Evolutionary conservation across 2,329 filamentous ascomycete species (phyloP).

Genomic region (Atkinsonella texensis): DNA sequence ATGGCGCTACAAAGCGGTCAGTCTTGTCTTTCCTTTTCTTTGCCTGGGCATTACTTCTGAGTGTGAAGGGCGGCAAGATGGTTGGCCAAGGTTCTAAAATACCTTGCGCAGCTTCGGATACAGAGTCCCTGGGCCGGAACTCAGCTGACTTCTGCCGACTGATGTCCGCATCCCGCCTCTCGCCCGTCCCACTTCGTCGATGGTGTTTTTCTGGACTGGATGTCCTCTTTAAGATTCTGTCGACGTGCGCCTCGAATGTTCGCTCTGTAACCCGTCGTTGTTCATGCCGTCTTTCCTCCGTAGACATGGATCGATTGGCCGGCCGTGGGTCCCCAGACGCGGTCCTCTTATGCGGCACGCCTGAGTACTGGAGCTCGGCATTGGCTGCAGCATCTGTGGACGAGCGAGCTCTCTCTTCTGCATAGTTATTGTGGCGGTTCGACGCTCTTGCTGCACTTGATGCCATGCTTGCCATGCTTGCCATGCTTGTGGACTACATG

Average conservation of each 20-base stretch:
- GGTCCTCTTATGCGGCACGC: conserved; percentile 42
- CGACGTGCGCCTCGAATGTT: conserved; percentile 46
- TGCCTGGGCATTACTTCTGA: neutral
- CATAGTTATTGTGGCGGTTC: conserved; percentile 31
- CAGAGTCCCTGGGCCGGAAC: conserved; percentile 30
- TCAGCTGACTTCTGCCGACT: conserved; percentile 32
- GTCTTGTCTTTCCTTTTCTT: neutral
- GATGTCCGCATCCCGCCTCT: conserved; percentile 26
- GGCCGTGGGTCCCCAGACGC: conserved; percentile 45
- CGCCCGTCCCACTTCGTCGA: conserved; percentile 25
- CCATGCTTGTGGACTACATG: conserved; percentile 14
- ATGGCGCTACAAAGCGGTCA: conserved; percentile 31
- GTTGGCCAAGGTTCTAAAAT: conserved; percentile 11
- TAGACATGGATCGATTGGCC: conserved; percentile 26
- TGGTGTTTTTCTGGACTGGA: conserved; percentile 48
- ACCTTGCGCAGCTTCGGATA: conserved; percentile 38
- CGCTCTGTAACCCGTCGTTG: conserved; percentile 44
- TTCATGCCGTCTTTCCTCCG: conserved; percentile 32
- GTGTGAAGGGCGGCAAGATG: neutral
- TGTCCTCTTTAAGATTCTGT: conserved; percentile 47
- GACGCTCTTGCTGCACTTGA: conserved; percentile 29
- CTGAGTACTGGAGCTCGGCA: conserved; percentile 22
- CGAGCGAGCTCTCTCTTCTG: conserved; percentile 25
- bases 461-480: conserved; percentile 20
- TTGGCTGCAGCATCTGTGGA: conserved; percentile 19